Conservation (phyloP, 352 stramenopile genomes). For the Globisporangium paddicum region DNA sequence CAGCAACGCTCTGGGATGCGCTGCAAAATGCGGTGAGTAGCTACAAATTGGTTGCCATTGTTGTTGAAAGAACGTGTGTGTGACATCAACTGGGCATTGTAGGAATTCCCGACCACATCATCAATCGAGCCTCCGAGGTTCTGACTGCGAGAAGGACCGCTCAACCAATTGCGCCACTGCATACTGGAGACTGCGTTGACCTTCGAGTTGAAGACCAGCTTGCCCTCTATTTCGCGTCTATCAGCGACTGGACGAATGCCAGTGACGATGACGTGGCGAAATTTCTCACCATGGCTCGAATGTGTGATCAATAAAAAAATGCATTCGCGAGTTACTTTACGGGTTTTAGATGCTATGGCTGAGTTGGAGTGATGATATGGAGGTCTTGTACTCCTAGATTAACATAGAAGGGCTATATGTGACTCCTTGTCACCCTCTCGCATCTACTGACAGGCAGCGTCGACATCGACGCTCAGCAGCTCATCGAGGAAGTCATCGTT, state of each 20-base stretch:
- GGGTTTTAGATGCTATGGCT: conserved; percentile 3
- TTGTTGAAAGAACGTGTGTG: background rate
- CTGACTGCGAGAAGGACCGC: conserved; percentile 28
- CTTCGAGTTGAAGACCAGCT: conserved; percentile 41
- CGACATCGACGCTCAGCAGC: conserved; percentile 49
- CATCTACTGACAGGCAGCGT: conserved; percentile 17
- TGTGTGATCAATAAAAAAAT: conserved; percentile 26
- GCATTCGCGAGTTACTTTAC: conserved; percentile 11
- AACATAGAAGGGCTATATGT: background rate
- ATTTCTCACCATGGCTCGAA: conserved; percentile 47
- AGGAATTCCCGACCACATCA: conserved; percentile 41
- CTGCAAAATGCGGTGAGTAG: conserved; percentile 47
- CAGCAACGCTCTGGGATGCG: conserved; percentile 75
- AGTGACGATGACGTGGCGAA: conserved; percentile 37
- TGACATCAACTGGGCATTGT: conserved; percentile 2
- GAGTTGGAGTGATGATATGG: background rate
- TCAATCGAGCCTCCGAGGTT: conserved; percentile 42
- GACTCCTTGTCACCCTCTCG: background rate
- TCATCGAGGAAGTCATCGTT: conserved; percentile 39
- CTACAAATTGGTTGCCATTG: background rate
- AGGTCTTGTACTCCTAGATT: background rate
- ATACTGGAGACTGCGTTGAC: conserved; percentile 18
- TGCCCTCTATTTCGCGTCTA: conserved; percentile 37
- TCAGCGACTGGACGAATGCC: conserved; percentile 43
- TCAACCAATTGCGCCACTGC: conserved; percentile 18